A percentile compares a stretch with the other conserved stretches of the same genome.
These are phyloP conservation scores for Porphyra umbilicalis DNA, from an alignment of 31 red algal genomes.

Conservation along the genomic window DNA sequence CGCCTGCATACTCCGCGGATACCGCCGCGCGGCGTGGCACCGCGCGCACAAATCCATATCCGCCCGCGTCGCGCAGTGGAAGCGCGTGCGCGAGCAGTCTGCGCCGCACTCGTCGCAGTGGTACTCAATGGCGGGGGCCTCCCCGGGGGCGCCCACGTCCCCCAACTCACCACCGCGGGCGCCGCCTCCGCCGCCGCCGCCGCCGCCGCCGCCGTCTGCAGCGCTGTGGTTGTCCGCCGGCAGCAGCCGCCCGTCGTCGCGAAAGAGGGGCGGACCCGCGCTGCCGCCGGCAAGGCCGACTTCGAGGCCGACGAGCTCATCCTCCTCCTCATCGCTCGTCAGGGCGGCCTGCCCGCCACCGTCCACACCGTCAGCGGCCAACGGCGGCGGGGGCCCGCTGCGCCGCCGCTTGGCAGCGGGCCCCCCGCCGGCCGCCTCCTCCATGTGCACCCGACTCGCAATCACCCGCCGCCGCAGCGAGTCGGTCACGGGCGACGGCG, in stretches of 20 bases:
- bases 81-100: constrained; percentile 78
- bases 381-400: background rate
- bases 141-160: background rate
- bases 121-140: constrained; percentile 37
- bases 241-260: constrained; percentile 31
- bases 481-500: background rate
- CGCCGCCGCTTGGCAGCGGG: background rate
- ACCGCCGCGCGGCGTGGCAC: constrained; percentile 78
- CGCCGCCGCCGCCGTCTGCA: no score
- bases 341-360: background rate
- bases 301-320: background rate
- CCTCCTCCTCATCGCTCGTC: background rate
- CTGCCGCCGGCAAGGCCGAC: background rate
- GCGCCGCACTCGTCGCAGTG: constrained; percentile 76
- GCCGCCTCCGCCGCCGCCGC: no score
- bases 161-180: background rate
- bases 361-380: background rate
- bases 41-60: constrained; percentile 88
- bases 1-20: constrained; percentile 46
- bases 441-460: background rate
- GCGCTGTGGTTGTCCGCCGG: constrained; percentile 10
- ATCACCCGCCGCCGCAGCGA: background rate
- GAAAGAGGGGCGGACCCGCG: constrained; percentile 10
- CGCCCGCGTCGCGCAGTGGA: constrained; percentile 59
- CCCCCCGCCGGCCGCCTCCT: background rate